Evolutionary conservation across 2,329 filamentous ascomycete species (phyloP), one percentile per base, ranked within the genome.

Genomic region (Cladosporium colombiae): DNA sequence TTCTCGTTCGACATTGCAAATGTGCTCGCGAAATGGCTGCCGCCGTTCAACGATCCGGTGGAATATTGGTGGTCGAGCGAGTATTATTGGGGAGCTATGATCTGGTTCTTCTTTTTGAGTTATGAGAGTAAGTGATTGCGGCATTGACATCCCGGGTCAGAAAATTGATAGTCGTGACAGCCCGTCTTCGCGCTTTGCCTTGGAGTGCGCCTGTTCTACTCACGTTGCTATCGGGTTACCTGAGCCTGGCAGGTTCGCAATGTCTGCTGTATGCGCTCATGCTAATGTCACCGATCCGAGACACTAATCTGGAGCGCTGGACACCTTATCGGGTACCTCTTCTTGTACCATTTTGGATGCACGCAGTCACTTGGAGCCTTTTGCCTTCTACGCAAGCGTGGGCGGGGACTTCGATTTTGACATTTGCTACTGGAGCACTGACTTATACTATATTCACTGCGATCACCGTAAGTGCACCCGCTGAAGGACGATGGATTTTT

Each of bases 21-120:
- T 13, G 53, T 50, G 18, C 52, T 56, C n/a, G 55, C 37, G 5
- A 21, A 50, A 27, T 57, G 52, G 50, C 27, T 64, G 21, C 29
- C 37, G 25, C 52, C 55, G 16, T 58, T 49, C n/a, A 16, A 49
- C 2, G 21, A 18, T 7, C 40, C 52, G 3, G 52, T 13, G 14
- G 44, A 27, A 33, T 60, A 65, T 46, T 65, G 63, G 63, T 65
- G 63, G 55, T 59, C 57, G 14, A 33, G 35, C 23, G 55, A 65
- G 14, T 60, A 60, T 21, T 53, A 50, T 23, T 33, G 57, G 44
- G 56, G 55, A 18, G 29, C 63, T 2, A 21, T 65, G 21, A 31
- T 25, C 3, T 65, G 63, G 63, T 31, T 60, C 4, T 60, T 31
- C 33, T 60, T 59, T 25, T n/a, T 65, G 44, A 60, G 63, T 14